Evolutionary conservation across 768 basidiomycete species (phyloP), one percentile per base, ranked within the genome.

Genomic region (Coprinopsis sp.): DNA sequence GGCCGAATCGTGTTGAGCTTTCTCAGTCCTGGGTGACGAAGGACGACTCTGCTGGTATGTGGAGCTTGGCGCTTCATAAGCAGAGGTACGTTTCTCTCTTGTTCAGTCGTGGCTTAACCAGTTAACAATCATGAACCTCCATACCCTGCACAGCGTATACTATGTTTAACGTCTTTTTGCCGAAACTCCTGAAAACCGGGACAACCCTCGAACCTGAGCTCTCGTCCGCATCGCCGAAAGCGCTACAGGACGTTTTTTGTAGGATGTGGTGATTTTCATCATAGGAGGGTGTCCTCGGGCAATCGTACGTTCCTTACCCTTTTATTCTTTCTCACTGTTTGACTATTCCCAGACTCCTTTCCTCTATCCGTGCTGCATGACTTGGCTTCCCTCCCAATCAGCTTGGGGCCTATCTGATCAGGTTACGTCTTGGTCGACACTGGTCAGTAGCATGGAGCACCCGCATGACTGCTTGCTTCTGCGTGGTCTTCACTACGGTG

Each of bases 111-210:
- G 13, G 31, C 33, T 51, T 7, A 3, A 18, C n/a, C 30, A 21
- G 22, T 18, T 21, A 16, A 14, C 33, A 36, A n/a, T 51, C 29
- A 44, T 51, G 34, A 52, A 24, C 21, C 34, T 30, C 33, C 21
- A 1, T 25, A 4, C 37, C 45, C n/a, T n/a, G 33, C 44, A 18
- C 47, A 88, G 87, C 81, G 0, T 91, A 82, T 57, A 92, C 89
- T 2, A 91, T 95, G 83, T 94, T 95, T 65, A 95, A 94, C 58
- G 89, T 92, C 21, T 95, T 80, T 58, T 74, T 93, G 16, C 92
- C 92, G 0, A 94, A 90, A 58, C 68, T 93, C 10, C 66, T 95
- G 30, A 92, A 95, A 66, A 76, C 77, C 22, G 69, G 78, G 16
- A 45, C 66, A 11, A 23, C 53, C 3, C 53, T 40, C 14, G 57